A percentile compares a stretch with the other conserved stretches of the same genome.
These are phyloP conservation scores for Gaillardinia entomophila DNA, from an alignment of 805 yeast genomes.

Conservation along the genomic window DNA sequence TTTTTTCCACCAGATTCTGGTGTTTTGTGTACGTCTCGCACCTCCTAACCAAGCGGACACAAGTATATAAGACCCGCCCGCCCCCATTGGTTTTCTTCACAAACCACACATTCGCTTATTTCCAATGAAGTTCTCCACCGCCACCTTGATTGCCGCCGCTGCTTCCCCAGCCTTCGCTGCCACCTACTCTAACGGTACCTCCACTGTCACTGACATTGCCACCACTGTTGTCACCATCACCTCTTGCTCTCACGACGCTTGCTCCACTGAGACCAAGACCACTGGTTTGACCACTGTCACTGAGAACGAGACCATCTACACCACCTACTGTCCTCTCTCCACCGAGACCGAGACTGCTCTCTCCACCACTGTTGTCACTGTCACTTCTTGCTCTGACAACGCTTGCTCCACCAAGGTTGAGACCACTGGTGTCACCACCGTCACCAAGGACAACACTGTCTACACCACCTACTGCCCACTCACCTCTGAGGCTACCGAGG, in stretches of 20 bases:
- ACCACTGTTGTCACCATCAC: constrained; percentile 24
- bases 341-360: constrained; percentile 1
- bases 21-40: no score
- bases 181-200: constrained; percentile 19
- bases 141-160: constrained; percentile 15
- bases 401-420: background rate
- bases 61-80: no score
- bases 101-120: constrained; percentile 5
- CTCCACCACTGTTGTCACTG: constrained; percentile 8
- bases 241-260: background rate
- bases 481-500: constrained; percentile 7
- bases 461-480: constrained; percentile 34
- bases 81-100: constrained; percentile 1
- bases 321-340: constrained; percentile 9
- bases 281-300: constrained; percentile 10
- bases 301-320: constrained; percentile 13
- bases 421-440: constrained; percentile 35
- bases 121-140: constrained; percentile 32
- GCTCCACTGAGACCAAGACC: background rate
- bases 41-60: no score
- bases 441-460: constrained; percentile 22
- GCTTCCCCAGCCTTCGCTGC: constrained; percentile 22
- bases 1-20: no score
- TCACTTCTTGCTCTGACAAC: constrained; percentile 2
- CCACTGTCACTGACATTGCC: constrained; percentile 1